Evolutionary conservation across 768 basidiomycete species (phyloP), one percentile per base, ranked within the genome.

Genomic region (Suillus fuscotomentosus): DNA sequence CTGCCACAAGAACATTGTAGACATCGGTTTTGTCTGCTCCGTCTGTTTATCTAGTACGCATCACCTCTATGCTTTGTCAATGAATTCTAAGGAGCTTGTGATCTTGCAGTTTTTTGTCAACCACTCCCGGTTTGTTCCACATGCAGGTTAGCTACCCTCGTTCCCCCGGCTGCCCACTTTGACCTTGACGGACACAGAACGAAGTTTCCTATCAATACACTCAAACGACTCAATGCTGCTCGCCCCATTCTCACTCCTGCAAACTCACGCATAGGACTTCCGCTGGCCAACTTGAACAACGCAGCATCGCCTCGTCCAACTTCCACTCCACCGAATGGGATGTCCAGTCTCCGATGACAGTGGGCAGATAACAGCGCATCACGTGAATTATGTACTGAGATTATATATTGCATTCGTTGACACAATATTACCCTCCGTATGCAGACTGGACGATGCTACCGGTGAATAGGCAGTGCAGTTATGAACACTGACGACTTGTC

Each of bases 11-110:
- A 90, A 90, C 61, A 97, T 97, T 56, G 87, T 99, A 47, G 97
- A 99, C 73, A 86, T 99, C 61, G 97, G 95, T 62, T 99, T 95
- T 69, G 95, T 99, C 24, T 99, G 97, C 75, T 97, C 95, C n/a
- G 95, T 99, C 39, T 99, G 97, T 75, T 78, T 99, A 38, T 97
- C 95, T 34, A 99, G 96, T 97, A 69, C 63, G 93, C 83, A 63
- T 42, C 48, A 51, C 69, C 47, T 41, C 27, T 64, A 48, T 47
- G 43, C 63, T 27, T 63, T 66, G 47, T 68, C 38, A 51, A 38
- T 39, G 8, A 60, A 59, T 59, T 67, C 14, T 38, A 59, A 59
- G 13, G 56, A 60, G 42, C 38, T 45, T 31, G 51, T 42, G 38
- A 5, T 27, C 63, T 39, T 36, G 41, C 69, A 97, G 96, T 97